These are phyloP conservation scores for Solanum sitiens DNA, from an alignment of 257 asterid species.

Conservation along the genomic window DNA sequence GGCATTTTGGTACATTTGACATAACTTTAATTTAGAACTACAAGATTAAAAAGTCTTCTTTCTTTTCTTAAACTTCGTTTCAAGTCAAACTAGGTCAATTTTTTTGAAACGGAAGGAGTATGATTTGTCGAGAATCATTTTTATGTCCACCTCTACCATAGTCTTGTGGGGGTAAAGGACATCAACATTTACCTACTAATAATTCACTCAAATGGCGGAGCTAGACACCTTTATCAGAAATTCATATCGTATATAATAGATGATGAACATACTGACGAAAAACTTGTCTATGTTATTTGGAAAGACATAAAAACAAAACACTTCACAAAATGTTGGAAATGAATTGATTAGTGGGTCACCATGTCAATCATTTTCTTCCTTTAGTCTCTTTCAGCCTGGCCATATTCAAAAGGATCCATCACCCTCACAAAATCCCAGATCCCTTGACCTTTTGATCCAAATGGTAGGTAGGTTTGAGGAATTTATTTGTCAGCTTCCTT, in stretches of 20 bases:
- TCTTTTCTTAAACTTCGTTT: no score
- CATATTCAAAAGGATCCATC: neutral
- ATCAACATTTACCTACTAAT: no score
- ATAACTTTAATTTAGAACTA: no score
- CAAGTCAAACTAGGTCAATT: no score
- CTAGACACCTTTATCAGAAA: neutral
- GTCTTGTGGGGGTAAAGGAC: neutral
- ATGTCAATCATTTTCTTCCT: neutral
- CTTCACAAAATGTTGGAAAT: neutral
- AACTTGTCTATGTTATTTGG: neutral
- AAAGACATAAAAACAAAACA: neutral
- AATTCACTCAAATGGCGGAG: no score
- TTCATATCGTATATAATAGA: neutral
- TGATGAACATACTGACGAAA: neutral
- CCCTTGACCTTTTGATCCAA: neutral
- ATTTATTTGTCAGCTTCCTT: neutral
- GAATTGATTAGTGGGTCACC: neutral
- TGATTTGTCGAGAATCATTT: neutral
- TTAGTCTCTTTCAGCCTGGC: neutral
- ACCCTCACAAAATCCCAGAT: neutral
- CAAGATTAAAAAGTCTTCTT: no score
- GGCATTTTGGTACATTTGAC: no score
- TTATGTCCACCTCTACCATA: neutral
- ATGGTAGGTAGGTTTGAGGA: neutral
- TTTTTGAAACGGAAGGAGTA: neutral